Percentiles rank a stretch among this genome's conserved stretches.
Conservation (phyloP, 2,329 filamentous ascomycete genomes). For the Byssochlamys sp. region DNA sequence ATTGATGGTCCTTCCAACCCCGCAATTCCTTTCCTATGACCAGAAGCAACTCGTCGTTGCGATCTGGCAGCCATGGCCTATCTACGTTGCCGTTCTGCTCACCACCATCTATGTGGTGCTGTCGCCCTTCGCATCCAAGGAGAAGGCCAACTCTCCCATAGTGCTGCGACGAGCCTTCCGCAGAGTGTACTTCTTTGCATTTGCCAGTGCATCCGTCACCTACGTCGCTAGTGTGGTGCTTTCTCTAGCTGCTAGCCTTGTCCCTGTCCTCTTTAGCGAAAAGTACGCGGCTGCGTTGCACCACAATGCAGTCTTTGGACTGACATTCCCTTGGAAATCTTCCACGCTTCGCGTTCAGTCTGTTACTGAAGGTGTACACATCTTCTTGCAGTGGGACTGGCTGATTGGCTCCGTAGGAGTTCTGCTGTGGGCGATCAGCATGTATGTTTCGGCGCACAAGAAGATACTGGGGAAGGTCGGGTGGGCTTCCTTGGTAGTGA, state of each 20-base stretch:
- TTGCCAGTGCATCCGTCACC: neutral
- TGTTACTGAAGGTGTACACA: constrained; percentile 1
- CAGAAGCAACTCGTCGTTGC: neutral
- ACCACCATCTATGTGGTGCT: neutral
- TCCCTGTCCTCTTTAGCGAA: neutral
- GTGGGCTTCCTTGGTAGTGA: neutral
- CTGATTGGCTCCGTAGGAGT: constrained; percentile 1
- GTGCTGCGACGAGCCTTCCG: neutral
- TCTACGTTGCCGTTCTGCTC: neutral
- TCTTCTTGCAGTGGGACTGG: constrained; percentile 2
- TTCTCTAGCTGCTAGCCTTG: neutral
- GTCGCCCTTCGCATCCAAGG: neutral
- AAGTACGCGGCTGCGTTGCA: neutral
- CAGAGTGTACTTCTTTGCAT: constrained; percentile 1
- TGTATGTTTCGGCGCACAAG: neutral
- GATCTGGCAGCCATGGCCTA: neutral
- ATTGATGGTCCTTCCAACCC: neutral
- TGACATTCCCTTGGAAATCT: neutral
- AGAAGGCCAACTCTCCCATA: neutral
- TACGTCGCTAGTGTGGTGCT: neutral
- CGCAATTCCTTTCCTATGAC: neutral
- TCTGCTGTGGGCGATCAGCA: neutral
- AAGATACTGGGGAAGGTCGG: neutral
- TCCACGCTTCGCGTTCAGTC: neutral
- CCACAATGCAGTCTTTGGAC: neutral